Conservation (phyloP, 75 land plant genomes). For the Ceratopteris richardii region DNA sequence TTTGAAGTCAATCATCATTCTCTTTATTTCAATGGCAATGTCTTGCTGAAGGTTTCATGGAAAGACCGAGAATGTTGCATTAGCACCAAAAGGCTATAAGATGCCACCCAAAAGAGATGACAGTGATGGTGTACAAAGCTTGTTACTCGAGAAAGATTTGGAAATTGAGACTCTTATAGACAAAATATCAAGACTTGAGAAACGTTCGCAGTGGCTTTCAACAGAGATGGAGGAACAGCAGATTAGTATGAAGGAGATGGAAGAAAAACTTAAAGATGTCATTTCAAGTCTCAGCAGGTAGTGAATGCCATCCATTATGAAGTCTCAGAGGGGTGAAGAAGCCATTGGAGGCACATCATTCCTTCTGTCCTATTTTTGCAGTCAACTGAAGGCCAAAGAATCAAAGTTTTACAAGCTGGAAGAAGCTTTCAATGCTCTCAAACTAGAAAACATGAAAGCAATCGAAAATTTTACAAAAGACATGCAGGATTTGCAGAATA, state of each 20-base stretch:
- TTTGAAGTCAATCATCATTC: too few species aligned
- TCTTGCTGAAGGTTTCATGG: too few species aligned
- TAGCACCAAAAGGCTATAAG: not conserved
- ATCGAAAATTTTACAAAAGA: conserved; percentile 10
- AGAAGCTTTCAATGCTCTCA: conserved; percentile 3
- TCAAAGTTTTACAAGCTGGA: conserved; percentile 9
- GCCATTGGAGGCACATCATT: not conserved
- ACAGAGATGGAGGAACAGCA: conserved; percentile 3
- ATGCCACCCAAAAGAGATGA: conserved; percentile 10
- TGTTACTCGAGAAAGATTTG: conserved; percentile 16
- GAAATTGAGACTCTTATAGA: conserved; percentile 10
- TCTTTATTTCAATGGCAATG: too few species aligned
- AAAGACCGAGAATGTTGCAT: too few species aligned
- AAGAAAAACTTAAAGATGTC: conserved; percentile 14
- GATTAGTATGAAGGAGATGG: conserved; percentile 6
- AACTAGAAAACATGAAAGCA: conserved; percentile 6
- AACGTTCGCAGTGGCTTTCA: conserved; percentile 12
- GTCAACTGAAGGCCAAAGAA: conserved; percentile 14
- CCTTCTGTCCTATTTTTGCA: not conserved
- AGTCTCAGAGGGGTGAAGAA: too few species aligned
- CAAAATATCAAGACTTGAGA: conserved; percentile 12
- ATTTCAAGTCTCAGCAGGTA: conserved; percentile 17
- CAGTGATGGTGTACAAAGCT: conserved; percentile 21
- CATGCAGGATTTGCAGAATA: conserved; percentile 2
- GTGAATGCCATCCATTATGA: not conserved